Percentiles rank a stretch among this genome's conserved stretches.
Conservation (phyloP, 2,329 filamentous ascomycete genomes). For the Fonsecaea pedrosoi region DNA sequence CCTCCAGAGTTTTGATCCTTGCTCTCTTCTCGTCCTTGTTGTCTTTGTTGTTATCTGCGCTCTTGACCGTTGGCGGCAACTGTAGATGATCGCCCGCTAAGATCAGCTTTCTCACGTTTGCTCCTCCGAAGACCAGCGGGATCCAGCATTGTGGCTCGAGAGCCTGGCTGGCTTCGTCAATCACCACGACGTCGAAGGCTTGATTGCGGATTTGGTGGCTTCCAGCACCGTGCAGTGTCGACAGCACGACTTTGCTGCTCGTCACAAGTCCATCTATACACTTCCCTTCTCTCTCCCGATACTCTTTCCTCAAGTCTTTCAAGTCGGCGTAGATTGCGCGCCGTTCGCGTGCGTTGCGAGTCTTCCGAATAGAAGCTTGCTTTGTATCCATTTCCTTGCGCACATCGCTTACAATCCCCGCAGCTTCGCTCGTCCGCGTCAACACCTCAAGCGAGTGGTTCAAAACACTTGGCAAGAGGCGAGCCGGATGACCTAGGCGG, state of each 20-base stretch:
- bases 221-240: slow-evolving; percentile 90
- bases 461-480: slow-evolving; percentile 84
- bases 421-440: slow-evolving; percentile 88
- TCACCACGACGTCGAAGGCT: slow-evolving; percentile 91
- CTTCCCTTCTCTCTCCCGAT: slow-evolving; percentile 78
- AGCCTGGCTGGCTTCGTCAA: slow-evolving; percentile 95
- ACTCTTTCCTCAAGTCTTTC: slow-evolving; percentile 85
- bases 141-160: slow-evolving; percentile 98
- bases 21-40: slow-evolving; percentile 53
- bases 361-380: slow-evolving; percentile 86
- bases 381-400: slow-evolving; percentile 92
- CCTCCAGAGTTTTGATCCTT: slow-evolving; percentile 44
- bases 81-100: slow-evolving; percentile 95
- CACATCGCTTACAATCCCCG: slow-evolving; percentile 86
- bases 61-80: slow-evolving; percentile 90
- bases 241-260: slow-evolving; percentile 84
- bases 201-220: slow-evolving; percentile 66
- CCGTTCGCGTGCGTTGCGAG: slow-evolving; percentile 77
- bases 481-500: slow-evolving; percentile 88
- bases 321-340: slow-evolving; percentile 83
- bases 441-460: slow-evolving; percentile 90
- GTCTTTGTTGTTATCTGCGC: slow-evolving; percentile 49
- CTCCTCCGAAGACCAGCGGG: slow-evolving; percentile 70
- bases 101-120: slow-evolving; percentile 71
- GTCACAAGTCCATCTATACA: slow-evolving; percentile 79